Evolutionary conservation across 352 stramenopile genomes (phyloP), one percentile per base, ranked within the genome.

Genomic region (Globisporangium nunn): DNA sequence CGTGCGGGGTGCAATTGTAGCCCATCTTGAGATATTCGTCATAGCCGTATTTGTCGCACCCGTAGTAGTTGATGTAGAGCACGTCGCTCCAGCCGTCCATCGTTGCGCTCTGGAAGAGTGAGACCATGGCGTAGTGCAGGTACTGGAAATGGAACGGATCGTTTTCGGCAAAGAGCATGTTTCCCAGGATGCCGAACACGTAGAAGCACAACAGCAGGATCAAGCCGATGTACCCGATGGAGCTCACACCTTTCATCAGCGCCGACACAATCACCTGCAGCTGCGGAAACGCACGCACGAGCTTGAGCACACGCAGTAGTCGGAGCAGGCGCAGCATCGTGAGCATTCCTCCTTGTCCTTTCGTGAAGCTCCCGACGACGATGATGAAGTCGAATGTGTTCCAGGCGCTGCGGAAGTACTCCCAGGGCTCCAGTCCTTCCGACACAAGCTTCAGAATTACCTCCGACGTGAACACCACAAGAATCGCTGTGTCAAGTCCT

Each of bases 41-140:
- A 68, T 95, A 95, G 29, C 85, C 83, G 56, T 89, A 93, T 31
- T 85, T 64, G 58, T 91, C 75, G 53, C 87, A 96, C 11, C 85
- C 85, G 50, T 93, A 96, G 66, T 91, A 95, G 62, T 95, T 95
- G 60, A 94, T 92, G 68, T 96, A 96, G 40, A 96, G 69, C 49
- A 95, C 68, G 37, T 96, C 88, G 44, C 78, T 96, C 88, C 88
- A 97, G 49, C 89, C 85, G 50, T 97, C 88, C 69, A 96, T 91
- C 15, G 87, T 96, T 14, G 85, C 71, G 41, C 70, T 71, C 17
- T 93, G 82, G 58, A 97, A 96, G n/a, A 97, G 81, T 47, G 85
- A 87, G 37, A 97, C 70, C 76, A 97, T 89, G 18, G 88, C 76
- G 33, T 81, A 95, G 52, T 95, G 85, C 37, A 97, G 67, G 41